phyloP scores from a whole-genome alignment of 2,329 filamentous ascomycete genomes.

The Aspergillus proliferans region DNA sequence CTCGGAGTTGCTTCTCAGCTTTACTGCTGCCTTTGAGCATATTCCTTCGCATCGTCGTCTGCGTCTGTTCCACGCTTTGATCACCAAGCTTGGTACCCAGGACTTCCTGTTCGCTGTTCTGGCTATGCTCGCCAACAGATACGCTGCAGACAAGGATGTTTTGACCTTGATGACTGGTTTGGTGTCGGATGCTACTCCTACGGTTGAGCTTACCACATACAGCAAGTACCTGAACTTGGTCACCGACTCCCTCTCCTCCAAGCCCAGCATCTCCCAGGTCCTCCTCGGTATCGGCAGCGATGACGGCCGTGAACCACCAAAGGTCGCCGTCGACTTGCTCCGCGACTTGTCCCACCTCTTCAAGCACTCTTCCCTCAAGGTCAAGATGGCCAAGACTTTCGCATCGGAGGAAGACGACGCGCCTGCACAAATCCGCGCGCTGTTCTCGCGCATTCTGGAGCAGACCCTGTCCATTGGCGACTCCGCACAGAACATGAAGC shows the following conservation, averaged over 20 bases:
- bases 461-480: constrained; percentile 62
- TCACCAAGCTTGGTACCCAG: constrained; percentile 74
- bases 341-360: constrained; percentile 34
- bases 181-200: constrained; percentile 63
- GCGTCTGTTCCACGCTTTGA: constrained; percentile 74
- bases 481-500: constrained; percentile 29
- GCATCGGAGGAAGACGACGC: constrained; percentile 45
- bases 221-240: constrained; percentile 70
- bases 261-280: constrained; percentile 65
- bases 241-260: constrained; percentile 67
- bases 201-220: constrained; percentile 68
- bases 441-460: constrained; percentile 65
- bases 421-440: constrained; percentile 57
- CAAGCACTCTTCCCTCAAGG: constrained; percentile 37
- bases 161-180: constrained; percentile 70
- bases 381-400: constrained; percentile 34
- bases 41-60: constrained; percentile 81
- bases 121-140: constrained; percentile 85
- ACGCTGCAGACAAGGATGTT: constrained; percentile 68
- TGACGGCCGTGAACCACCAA: constrained; percentile 42
- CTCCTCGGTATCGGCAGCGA: constrained; percentile 58
- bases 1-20: constrained; percentile 86
- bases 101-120: constrained; percentile 86
- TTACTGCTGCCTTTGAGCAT: constrained; percentile 93
- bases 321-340: constrained; percentile 38